Evolutionary conservation across 768 basidiomycete genomes (phyloP), one percentile per base, ranked within the genome.

Genomic region (Auricularia sp.): DNA sequence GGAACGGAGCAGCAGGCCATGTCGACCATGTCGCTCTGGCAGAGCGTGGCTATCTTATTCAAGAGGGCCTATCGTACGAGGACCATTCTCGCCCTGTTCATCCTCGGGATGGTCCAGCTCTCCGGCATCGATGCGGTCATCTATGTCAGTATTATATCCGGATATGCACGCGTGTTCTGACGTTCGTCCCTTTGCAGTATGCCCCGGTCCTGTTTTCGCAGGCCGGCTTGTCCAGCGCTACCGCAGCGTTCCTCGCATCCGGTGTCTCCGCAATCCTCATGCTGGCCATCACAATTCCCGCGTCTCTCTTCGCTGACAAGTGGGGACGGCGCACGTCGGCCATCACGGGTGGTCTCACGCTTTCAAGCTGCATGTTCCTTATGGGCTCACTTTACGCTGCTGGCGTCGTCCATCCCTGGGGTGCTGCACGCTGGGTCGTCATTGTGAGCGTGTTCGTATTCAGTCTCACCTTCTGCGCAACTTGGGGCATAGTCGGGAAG

Each of bases 171-270:
- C 39, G 1, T 7, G 39, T 14, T 8, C 13, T 42, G 1, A 42
- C 8, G 8, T 7, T 8, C 39, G 7, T 42, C 7, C 39, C 39
- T 8, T 42, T 7, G 14, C 70, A 79, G 69, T 80, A 80, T 63
- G 81, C 80, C 0, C 82, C 82, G 0, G 73, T 79, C 8, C 73
- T 82, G 13, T 83, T 83, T 67, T 70, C 76, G 3, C 82, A 83
- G 67, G 80, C 80, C 1, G 80, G 83, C n/a, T 75, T 83, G 18
- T 76, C 77, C 10, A 75, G 75, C 3, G 71, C 72, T n/a, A 75
- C 77, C n/a, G 77, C 81, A 2, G 76, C 79, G 2, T 82, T 83
- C 72, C 74, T 83, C 37, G 81, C 81, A 0, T 80, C 81, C 1
- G 83, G 81, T 4, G 74, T 83, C 14, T 78, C 80, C 1, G 83